Evolutionary conservation across 75 land plant genomes (phyloP).

Genomic region (Picea sitchensis): DNA sequence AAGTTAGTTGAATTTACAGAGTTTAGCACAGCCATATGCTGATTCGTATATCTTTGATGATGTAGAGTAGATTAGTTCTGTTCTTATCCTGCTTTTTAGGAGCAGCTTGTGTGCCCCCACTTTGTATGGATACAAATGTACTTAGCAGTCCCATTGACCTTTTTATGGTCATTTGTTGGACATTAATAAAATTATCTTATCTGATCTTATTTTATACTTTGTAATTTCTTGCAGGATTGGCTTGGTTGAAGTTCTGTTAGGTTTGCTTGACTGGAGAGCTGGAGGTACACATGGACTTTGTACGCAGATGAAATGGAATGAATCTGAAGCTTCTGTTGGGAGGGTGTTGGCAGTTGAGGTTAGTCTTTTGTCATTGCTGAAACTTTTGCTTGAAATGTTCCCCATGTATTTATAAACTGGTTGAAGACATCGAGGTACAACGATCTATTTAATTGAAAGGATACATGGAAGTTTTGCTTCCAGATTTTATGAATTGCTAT

Average conservation of each 20-base stretch:
- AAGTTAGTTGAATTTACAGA: neutral
- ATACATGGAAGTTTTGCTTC: neutral
- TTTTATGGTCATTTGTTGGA: too few relatives aligned
- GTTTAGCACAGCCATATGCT: neutral
- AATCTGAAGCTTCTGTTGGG: slow-evolving; percentile 97
- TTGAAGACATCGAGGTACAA: neutral
- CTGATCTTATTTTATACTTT: neutral
- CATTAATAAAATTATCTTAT: too few relatives aligned
- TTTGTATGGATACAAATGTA: too few relatives aligned
- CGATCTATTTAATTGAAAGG: neutral
- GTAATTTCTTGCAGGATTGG: slow-evolving; percentile 60
- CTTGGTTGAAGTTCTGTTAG: slow-evolving; percentile 92
- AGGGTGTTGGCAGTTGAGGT: slow-evolving; percentile 98
- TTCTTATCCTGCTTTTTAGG: too few relatives aligned
- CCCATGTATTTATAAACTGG: neutral
- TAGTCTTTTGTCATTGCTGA: slow-evolving; percentile 6
- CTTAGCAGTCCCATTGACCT: too few relatives aligned
- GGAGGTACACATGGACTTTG: slow-evolving; percentile 94
- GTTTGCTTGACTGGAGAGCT: slow-evolving; percentile 97
- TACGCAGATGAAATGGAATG: slow-evolving; percentile 98
- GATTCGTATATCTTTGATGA: too few relatives aligned
- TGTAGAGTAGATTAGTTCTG: too few relatives aligned
- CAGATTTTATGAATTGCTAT: neutral
- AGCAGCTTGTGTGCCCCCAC: too few relatives aligned
- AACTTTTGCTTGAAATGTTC: neutral